Evolutionary conservation across 805 yeast genomes (phyloP).

Genomic region (Alloascoidea africana): DNA sequence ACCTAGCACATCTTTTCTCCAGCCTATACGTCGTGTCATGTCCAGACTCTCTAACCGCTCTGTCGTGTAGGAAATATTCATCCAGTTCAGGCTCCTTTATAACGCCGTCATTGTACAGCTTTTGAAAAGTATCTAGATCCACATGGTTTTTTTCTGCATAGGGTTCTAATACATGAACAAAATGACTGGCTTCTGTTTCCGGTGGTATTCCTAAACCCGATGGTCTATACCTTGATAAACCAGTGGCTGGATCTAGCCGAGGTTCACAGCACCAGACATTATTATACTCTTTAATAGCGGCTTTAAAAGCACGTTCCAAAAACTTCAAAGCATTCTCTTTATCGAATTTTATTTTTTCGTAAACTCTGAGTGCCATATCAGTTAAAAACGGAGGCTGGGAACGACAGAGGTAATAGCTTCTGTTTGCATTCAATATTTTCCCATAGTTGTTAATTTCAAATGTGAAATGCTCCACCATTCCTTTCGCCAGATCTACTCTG

Average conservation of each 20-base stretch:
- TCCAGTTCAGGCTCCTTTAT: constrained; percentile 73
- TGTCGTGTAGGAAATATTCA: constrained; percentile 76
- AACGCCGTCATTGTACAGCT: constrained; percentile 49
- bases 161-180: constrained; percentile 52
- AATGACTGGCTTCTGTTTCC: constrained; percentile 87
- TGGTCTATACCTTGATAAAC: constrained; percentile 82
- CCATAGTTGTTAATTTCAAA: constrained; percentile 87
- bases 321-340: constrained; percentile 34
- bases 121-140: constrained; percentile 46
- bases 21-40: constrained; percentile 89
- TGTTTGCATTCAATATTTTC: constrained; percentile 84
- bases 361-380: constrained; percentile 72
- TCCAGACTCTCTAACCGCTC: constrained; percentile 93
- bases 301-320: constrained; percentile 44
- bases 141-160: constrained; percentile 48
- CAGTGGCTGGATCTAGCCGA: constrained; percentile 56
- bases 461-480: constrained; percentile 85
- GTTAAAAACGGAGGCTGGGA: constrained; percentile 96
- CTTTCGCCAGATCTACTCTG: constrained; percentile 57
- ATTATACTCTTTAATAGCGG: constrained; percentile 79
- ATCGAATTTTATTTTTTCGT: constrained; percentile 29
- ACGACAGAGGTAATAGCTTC: constrained; percentile 80
- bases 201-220: constrained; percentile 92
- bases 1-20: constrained; percentile 77
- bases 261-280: constrained; percentile 71